Evolutionary conservation across 2,329 filamentous ascomycete genomes (phyloP).

Genomic region (Penicillium sp.): DNA sequence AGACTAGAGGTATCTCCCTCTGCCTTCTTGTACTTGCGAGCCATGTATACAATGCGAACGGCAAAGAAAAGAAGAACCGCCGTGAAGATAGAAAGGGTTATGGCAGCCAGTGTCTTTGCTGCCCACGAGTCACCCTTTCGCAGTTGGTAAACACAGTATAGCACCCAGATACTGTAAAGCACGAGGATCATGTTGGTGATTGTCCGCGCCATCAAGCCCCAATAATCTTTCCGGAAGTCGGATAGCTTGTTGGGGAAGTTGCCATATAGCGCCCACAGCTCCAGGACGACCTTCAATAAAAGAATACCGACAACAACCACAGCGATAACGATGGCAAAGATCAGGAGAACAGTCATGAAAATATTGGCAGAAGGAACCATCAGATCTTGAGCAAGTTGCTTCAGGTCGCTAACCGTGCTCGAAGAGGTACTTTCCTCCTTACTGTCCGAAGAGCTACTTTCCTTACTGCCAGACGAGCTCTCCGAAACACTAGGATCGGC

Average conservation of each 20-base stretch:
- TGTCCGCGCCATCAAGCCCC: slow-evolving; percentile 84
- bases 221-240: slow-evolving; percentile 93
- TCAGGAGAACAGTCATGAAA: slow-evolving; percentile 90
- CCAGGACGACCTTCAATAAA: slow-evolving; percentile 85
- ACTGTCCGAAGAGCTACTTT: slow-evolving; percentile 24
- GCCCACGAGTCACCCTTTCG: slow-evolving; percentile 92
- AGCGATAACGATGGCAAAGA: slow-evolving; percentile 84
- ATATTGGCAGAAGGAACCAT: slow-evolving; percentile 84
- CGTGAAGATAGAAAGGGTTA: slow-evolving; percentile 80
- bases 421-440: slow-evolving; percentile 34
- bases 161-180: slow-evolving; percentile 89
- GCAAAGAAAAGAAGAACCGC: slow-evolving; percentile 77
- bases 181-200: slow-evolving; percentile 88
- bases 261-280: slow-evolving; percentile 86
- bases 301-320: slow-evolving; percentile 82
- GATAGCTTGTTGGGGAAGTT: slow-evolving; percentile 75
- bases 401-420: slow-evolving; percentile 68
- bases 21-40: slow-evolving; percentile 67
- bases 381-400: slow-evolving; percentile 78
- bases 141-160: slow-evolving; percentile 97
- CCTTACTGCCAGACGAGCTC: slow-evolving; percentile 26
- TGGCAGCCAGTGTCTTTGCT: slow-evolving; percentile 75
- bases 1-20: slow-evolving; percentile 72
- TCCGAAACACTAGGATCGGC: slow-evolving; percentile 40
- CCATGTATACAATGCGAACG: slow-evolving; percentile 76